These are phyloP conservation scores for Colletotrichum sp. DNA, from an alignment of 2,329 filamentous ascomycete genomes.

Conservation along the genomic window DNA sequence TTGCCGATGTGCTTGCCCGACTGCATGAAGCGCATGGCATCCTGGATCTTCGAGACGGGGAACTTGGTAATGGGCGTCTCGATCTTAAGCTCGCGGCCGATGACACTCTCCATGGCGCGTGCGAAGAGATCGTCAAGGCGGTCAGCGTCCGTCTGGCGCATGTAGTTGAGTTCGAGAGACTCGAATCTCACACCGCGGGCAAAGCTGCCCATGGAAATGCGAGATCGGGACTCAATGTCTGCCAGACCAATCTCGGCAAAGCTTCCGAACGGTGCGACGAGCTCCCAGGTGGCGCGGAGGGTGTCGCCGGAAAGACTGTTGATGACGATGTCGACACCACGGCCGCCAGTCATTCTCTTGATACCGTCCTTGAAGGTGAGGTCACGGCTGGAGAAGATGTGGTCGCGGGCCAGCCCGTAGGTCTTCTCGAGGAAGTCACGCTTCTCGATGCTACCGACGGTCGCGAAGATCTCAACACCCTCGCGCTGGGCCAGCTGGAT, in stretches of 20 bases:
- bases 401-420: conserved; percentile 28
- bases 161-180: conserved; percentile 39
- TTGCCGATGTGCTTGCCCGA: conserved; percentile 43
- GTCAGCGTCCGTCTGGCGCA: conserved; percentile 50
- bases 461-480: conserved; percentile 46
- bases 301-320: conserved; percentile 49
- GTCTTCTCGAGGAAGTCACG: conserved; percentile 29
- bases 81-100: conserved; percentile 22
- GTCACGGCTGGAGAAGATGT: conserved; percentile 32
- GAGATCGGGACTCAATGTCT: conserved; percentile 42
- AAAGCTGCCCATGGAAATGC: conserved; percentile 52
- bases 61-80: conserved; percentile 32
- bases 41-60: conserved; percentile 25
- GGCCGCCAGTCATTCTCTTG: conserved; percentile 28
- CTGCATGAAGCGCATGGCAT: conserved; percentile 41
- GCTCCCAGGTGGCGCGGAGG: conserved; percentile 46
- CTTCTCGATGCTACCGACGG: conserved; percentile 36
- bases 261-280: conserved; percentile 46
- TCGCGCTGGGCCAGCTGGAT: conserved; percentile 40
- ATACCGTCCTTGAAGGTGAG: conserved; percentile 33
- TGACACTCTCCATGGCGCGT: conserved; percentile 22
- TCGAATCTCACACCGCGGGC: not conserved
- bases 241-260: conserved; percentile 51
- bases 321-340: conserved; percentile 39
- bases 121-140: conserved; percentile 30